These are phyloP conservation scores for Tolypocladium inflatum DNA, from an alignment of 2,329 filamentous ascomycete species.

Conservation along the genomic window DNA sequence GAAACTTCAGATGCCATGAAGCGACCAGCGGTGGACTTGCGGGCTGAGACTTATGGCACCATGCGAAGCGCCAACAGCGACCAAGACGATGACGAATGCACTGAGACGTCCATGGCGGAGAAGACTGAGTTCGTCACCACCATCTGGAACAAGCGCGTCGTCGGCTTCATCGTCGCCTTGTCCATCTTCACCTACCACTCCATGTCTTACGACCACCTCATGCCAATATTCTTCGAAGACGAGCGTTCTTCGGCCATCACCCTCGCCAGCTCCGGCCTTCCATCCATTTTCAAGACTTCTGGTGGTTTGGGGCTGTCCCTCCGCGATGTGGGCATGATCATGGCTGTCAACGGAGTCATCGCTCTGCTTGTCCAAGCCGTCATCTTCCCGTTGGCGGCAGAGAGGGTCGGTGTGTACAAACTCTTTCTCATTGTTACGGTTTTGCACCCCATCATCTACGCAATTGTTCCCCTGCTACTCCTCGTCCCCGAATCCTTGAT, in stretches of 20 bases:
- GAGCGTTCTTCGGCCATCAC: constrained; percentile 38
- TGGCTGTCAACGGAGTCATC: constrained; percentile 49
- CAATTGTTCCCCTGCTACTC: constrained; percentile 49
- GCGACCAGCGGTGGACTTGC: constrained; percentile 62
- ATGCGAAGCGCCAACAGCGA: constrained; percentile 42
- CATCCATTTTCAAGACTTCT: constrained; percentile 43
- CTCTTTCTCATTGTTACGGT: constrained; percentile 49
- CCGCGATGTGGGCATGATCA: constrained; percentile 51
- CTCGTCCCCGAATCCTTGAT: constrained; percentile 41
- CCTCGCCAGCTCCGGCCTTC: constrained; percentile 16
- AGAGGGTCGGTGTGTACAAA: constrained; percentile 47
- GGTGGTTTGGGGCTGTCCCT: constrained; percentile 55
- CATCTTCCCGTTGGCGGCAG: constrained; percentile 51
- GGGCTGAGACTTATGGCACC: constrained; percentile 72
- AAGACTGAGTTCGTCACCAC: constrained; percentile 22
- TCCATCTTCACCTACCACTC: constrained; percentile 91
- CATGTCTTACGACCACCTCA: constrained; percentile 87
- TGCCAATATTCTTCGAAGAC: constrained; percentile 91
- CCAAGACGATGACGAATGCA: constrained; percentile 28
- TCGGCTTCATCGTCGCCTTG: constrained; percentile 70
- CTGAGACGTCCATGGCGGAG: constrained; percentile 18
- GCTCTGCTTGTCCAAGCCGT: constrained; percentile 50
- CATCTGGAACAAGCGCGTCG: constrained; percentile 52
- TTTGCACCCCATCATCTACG: constrained; percentile 52
- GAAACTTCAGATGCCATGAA: constrained; percentile 66